These are phyloP conservation scores for Crithidia fasciculata DNA, from an alignment of 208 protist species.

Conservation along the genomic window DNA sequence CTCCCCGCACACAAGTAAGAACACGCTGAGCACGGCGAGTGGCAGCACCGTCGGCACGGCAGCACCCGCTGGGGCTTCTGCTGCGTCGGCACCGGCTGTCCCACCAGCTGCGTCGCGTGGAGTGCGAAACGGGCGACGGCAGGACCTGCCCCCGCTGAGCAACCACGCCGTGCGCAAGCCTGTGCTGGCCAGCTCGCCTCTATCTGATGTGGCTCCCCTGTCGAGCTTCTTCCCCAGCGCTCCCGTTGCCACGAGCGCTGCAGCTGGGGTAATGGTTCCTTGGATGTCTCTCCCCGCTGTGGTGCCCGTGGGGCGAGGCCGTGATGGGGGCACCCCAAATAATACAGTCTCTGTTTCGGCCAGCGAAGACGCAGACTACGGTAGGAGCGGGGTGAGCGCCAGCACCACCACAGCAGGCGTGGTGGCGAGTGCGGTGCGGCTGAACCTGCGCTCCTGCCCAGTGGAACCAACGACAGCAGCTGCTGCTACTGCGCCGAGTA, in stretches of 20 bases:
- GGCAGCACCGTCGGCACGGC: background rate
- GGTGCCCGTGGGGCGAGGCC: background rate
- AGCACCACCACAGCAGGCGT: background rate
- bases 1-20: conserved; percentile 3
- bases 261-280: no score
- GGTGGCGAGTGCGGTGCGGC: conserved; percentile 2
- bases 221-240: background rate
- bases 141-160: conserved; percentile 5
- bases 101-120: background rate
- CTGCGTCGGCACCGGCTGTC: background rate
- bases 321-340: background rate
- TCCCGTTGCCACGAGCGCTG: background rate
- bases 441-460: background rate
- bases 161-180: background rate
- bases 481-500: background rate
- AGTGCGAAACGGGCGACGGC: background rate
- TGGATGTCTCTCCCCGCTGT: background rate
- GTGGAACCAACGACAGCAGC: background rate
- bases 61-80: background rate
- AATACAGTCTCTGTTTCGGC: no score
- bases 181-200: no score
- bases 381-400: background rate
- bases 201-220: background rate
- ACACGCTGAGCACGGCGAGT: conserved; percentile 1
- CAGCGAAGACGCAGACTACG: background rate